These are phyloP conservation scores for Massariosphaeria phaeospora DNA, from an alignment of 495 filamentous ascomycete species.

Conservation along the genomic window DNA sequence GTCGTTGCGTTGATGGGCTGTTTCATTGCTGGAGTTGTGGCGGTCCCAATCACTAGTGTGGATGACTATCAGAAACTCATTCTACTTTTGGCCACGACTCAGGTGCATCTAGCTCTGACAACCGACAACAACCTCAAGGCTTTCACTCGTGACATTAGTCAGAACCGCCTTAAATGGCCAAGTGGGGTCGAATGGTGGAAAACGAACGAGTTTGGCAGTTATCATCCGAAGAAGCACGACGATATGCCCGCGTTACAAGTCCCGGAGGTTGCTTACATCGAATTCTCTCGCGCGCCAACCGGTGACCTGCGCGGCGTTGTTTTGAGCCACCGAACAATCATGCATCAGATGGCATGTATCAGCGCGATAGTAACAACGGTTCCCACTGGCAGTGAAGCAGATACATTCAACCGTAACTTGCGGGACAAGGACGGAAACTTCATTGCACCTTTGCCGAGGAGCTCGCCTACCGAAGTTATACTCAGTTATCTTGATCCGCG, in stretches of 20 bases:
- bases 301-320: conserved; percentile 92
- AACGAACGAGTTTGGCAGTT: conserved; percentile 97
- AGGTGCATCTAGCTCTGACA: conserved; percentile 90
- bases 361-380: conserved; percentile 84
- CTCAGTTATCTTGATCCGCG: conserved; percentile 90
- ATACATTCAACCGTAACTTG: conserved; percentile 65
- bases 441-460: conserved; percentile 46
- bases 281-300: conserved; percentile 91
- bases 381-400: conserved; percentile 55
- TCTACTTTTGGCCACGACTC: conserved; percentile 84
- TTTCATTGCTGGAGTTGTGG: conserved; percentile 95
- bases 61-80: conserved; percentile 92
- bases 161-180: conserved; percentile 91
- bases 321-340: conserved; percentile 93
- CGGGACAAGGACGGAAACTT: conserved; percentile 66
- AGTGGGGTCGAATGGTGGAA: conserved; percentile 99
- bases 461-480: conserved; percentile 65
- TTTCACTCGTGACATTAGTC: conserved; percentile 90
- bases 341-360: conserved; percentile 98
- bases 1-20: conserved; percentile 93
- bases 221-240: conserved; percentile 90
- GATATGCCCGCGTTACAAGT: conserved; percentile 83
- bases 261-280: conserved; percentile 93
- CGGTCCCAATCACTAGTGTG: conserved; percentile 91
- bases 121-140: conserved; percentile 96